phyloP scores from a whole-genome alignment of 1,284 basidiomycete species.

The Fomitopsis betulina region DNA sequence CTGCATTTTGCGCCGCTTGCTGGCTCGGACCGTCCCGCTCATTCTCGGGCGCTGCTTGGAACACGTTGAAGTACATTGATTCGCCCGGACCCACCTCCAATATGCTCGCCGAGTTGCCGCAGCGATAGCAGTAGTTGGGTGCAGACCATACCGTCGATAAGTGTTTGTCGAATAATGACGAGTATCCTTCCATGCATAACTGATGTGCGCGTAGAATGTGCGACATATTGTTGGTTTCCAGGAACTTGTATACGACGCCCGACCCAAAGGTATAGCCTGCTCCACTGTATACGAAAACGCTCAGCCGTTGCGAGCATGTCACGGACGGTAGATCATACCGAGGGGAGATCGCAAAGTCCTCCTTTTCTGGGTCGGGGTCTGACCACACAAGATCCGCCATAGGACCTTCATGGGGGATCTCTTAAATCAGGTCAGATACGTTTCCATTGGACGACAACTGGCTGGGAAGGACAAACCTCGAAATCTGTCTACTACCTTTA shows the following conservation, averaged over 20 bases:
- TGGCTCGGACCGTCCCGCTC: slow-evolving; percentile 80
- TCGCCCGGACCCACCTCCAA: slow-evolving; percentile 93
- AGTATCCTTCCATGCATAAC: slow-evolving; percentile 98
- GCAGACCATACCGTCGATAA: slow-evolving; percentile 98
- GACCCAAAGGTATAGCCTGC: slow-evolving; percentile 99
- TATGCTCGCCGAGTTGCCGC: slow-evolving; percentile 96
- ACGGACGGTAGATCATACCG: slow-evolving; percentile 48
- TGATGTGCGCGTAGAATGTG: slow-evolving; percentile 98
- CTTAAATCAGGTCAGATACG: slow-evolving; percentile 35
- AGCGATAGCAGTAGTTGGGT: slow-evolving; percentile 98
- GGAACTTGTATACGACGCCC: slow-evolving; percentile 97
- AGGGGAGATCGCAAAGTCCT: slow-evolving; percentile 98
- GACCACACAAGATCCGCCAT: slow-evolving; percentile 99
- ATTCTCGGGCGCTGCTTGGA: slow-evolving; percentile 98
- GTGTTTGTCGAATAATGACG: slow-evolving; percentile 91
- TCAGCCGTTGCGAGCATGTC: slow-evolving; percentile 5
- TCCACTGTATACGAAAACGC: slow-evolving; percentile 52
- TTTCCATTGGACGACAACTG: slow-evolving; percentile 8
- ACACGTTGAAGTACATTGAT: slow-evolving; percentile 93
- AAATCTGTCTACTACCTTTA: slow-evolving; percentile 98
- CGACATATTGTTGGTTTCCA: slow-evolving; percentile 91
- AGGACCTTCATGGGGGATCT: slow-evolving; percentile 99
- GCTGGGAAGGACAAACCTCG: slow-evolving; percentile 52
- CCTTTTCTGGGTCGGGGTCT: slow-evolving; percentile 98
- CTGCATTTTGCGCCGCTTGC: slow-evolving; percentile 63